Base-by-base conservation (phyloP, 2,329 filamentous ascomycete species). In the Cercospora zeae-maydis region DNA sequence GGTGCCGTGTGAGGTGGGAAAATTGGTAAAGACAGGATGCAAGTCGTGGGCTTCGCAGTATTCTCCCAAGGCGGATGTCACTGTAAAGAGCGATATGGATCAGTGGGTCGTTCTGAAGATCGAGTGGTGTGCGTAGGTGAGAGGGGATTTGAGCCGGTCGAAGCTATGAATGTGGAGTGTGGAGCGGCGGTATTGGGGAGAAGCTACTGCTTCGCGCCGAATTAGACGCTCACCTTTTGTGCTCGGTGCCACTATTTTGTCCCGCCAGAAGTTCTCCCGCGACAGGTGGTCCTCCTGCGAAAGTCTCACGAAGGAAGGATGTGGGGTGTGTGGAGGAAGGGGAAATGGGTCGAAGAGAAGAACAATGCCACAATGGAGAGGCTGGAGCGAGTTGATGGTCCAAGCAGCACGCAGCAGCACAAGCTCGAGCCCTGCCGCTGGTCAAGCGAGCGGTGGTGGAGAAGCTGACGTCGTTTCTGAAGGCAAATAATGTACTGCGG, bases 21-120 rank as follows among this genome's bases (percentile, higher is more conserved):
- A 34, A 49, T 16, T 51, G 59, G 59, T 62, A 57, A 58, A 37
- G 52, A 62, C 53, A 52, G 59, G 36, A 49, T 13, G 24, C 42
- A 27, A 37, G 24, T 53, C 19, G 24, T 42, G 27, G 27, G 11
- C 31, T 36, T 24, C 31, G 24, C 24, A 58, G 45, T 42, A 51
- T 31, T 27, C 24, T 27, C 6, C 24, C 24, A 39, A 34, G 36
- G 47, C 47, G 37, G 47, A 42, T 42, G 54, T 33, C 19, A 34
- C 33, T 52, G 45, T 47, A 42, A 21, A 55, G 58, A 51, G 27
- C 24, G 9, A 34, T n/a, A n/a, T 30, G 58, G 6, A 60, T 60
- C 47, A 53, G 58, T 54, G 47, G 34, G 7, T 39, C 47, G 49
- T 24, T 31, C 49, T 33, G 30, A 13, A 33, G 47, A 0, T 33